Conservation (phyloP, 805 yeast genomes). For the Komagataella populi region DNA sequence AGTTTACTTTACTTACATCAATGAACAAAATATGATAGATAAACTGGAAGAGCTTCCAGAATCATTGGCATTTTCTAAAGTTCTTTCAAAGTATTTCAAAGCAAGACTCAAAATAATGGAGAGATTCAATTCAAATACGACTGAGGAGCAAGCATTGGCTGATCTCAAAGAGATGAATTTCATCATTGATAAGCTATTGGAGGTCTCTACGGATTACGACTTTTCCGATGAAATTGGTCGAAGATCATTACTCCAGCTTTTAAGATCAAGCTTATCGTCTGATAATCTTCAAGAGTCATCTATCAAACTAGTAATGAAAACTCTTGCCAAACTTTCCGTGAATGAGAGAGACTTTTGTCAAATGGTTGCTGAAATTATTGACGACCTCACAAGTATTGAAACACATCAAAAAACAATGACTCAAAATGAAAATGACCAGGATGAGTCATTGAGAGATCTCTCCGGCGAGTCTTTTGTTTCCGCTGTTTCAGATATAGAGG, state of each 20-base stretch:
- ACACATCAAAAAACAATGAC: constrained; percentile 10
- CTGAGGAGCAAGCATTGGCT: constrained; percentile 16
- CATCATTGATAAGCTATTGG: constrained; percentile 59
- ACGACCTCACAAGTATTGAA: constrained; percentile 61
- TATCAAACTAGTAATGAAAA: constrained; percentile 43
- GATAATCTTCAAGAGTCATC: constrained; percentile 41
- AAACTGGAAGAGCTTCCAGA: constrained; percentile 30
- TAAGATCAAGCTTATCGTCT: constrained; percentile 45
- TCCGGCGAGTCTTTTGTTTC: constrained; percentile 27
- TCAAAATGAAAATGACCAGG: constrained; percentile 18
- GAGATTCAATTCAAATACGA: constrained; percentile 8
- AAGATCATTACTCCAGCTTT: constrained; percentile 50
- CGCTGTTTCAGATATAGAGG: constrained; percentile 24
- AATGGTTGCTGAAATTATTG: constrained; percentile 73
- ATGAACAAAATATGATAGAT: constrained; percentile 33
- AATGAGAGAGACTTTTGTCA: constrained; percentile 77
- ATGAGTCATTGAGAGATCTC: constrained; percentile 10
- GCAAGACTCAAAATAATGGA: not conserved
- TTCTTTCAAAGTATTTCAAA: not conserved
- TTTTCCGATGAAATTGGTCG: constrained; percentile 87
- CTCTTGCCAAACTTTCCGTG: constrained; percentile 57
- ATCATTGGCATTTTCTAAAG: not conserved
- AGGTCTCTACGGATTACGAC: constrained; percentile 60
- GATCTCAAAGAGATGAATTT: constrained; percentile 54
- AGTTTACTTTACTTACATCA: constrained; percentile 52